Evolutionary conservation across 768 basidiomycete genomes (phyloP), one percentile per base, ranked within the genome.

Genomic region (Lentinula sp.): DNA sequence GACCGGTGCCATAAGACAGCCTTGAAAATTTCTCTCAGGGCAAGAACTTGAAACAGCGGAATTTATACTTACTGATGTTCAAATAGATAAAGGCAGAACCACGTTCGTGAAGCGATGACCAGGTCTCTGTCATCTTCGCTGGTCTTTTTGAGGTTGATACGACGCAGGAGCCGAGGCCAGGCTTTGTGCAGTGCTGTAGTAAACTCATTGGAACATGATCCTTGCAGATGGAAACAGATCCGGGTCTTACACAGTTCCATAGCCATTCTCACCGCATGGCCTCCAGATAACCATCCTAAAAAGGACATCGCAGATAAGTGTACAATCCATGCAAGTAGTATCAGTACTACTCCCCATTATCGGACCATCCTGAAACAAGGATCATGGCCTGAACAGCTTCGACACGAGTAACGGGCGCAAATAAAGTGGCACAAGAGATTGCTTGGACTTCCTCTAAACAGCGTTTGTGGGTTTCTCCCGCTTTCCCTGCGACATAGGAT

Each of bases 241-340:
- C 46, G 28, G 28, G 57, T 73, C 86, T 71, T 69, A 91, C 92
- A 93, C 57, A 95, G 78, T 69, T 98, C 95, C 80, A 97, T 86
- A 43, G 93, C 95, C 92, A 98, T 95, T 55, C 95, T 84, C 8
- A 97, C 93, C n/a, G 95, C 95, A 74, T 97, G 95, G 9, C 92
- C 94, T 9, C 93, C 91, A 65, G 90, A 93, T 39, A 97, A 72
- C 94, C 94, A 95, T n/a, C 93, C 93, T 48, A 48, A 45, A 28
- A 45, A 3, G n/a, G 46, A 18, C 20, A 18, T 6, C 13, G 46
- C 46, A 23, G 7, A 9, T 48, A 48, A 48, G 46, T 48, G 4
- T 48, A 48, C 18, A 23, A 48, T 23, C 46, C 46, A 18, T 4
- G 12, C 9, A 48, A 9, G 7, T 39, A 9, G 9, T 23, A 23